Evolutionary conservation across 139 green algal genomes (phyloP).

Genomic region (Chlamydomonas sp.): DNA sequence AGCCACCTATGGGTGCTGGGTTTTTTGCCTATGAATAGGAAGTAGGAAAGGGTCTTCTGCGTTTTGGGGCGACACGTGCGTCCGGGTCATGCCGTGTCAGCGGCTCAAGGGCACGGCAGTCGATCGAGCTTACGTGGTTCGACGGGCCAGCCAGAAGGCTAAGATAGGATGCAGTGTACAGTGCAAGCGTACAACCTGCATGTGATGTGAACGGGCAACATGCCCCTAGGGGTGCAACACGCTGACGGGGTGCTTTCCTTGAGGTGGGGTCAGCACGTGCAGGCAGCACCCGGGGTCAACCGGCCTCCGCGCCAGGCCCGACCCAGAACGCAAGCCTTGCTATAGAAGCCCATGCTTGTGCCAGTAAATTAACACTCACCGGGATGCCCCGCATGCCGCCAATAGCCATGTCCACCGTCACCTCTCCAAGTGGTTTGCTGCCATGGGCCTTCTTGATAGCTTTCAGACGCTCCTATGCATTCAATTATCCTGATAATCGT

Average conservation of each 20-base stretch:
- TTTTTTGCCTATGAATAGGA: background rate
- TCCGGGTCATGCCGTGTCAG: no score
- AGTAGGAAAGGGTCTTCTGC: no score
- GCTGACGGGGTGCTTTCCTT: background rate
- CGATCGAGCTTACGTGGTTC: no score
- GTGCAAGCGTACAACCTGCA: no score
- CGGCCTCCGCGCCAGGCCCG: no score
- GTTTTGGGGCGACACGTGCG: no score
- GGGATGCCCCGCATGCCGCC: slow-evolving; percentile 98
- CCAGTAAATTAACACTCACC: slow-evolving; percentile 41
- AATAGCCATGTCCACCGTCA: slow-evolving; percentile 91
- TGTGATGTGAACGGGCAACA: no score
- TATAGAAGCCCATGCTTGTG: background rate
- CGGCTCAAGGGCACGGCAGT: no score
- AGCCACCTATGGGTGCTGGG: background rate
- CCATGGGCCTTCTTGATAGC: slow-evolving; percentile 85
- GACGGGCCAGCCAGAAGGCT: no score
- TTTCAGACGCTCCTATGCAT: slow-evolving; percentile 85
- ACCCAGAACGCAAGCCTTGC: background rate
- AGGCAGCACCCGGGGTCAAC: background rate
- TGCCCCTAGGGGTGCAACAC: background rate
- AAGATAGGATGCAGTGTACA: no score
- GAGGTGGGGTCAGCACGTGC: background rate
- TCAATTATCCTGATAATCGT: background rate
- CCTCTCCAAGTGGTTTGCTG: slow-evolving; percentile 78